Percentiles rank a stretch among this genome's conserved stretches.
phyloP scores from a whole-genome alignment of 257 asterid species.

The Plantago ovata region DNA sequence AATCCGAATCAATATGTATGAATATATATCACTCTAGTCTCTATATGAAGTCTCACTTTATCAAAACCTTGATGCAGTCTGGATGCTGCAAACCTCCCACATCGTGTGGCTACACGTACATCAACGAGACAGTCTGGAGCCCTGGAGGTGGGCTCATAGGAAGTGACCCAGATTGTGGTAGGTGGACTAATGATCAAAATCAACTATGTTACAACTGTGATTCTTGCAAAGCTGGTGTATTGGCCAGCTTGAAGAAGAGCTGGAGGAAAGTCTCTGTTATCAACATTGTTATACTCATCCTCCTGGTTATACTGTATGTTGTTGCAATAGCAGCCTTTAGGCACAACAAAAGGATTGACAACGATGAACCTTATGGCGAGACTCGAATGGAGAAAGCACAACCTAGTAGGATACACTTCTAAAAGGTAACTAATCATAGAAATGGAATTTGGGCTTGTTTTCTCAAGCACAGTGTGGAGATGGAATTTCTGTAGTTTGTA shows the following conservation, averaged over 20 bases:
- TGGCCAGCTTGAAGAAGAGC: conserved; percentile 76
- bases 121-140: conserved; percentile 67
- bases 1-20: neutral
- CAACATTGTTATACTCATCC: conserved; percentile 57
- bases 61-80: conserved; percentile 37
- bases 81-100: conserved; percentile 98
- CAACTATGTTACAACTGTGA: conserved; percentile 60
- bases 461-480: neutral
- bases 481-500: conserved; percentile 2
- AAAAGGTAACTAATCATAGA: conserved; percentile 4
- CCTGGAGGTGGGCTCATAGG: conserved; percentile 36
- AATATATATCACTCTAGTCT: neutral
- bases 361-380: conserved; percentile 67
- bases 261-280: conserved; percentile 84
- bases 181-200: conserved; percentile 70
- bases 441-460: neutral
- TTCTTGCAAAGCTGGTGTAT: conserved; percentile 87
- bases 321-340: conserved; percentile 67
- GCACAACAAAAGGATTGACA: conserved; percentile 63
- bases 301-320: conserved; percentile 58
- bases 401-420: conserved; percentile 83
- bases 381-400: conserved; percentile 84
- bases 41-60: neutral
- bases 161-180: conserved; percentile 45
- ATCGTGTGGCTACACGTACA: conserved; percentile 55